Evolutionary conservation across 129 eudicot species (phyloP), one percentile per base, ranked within the genome.

Genomic region (Centrapalus pauciflorus): DNA sequence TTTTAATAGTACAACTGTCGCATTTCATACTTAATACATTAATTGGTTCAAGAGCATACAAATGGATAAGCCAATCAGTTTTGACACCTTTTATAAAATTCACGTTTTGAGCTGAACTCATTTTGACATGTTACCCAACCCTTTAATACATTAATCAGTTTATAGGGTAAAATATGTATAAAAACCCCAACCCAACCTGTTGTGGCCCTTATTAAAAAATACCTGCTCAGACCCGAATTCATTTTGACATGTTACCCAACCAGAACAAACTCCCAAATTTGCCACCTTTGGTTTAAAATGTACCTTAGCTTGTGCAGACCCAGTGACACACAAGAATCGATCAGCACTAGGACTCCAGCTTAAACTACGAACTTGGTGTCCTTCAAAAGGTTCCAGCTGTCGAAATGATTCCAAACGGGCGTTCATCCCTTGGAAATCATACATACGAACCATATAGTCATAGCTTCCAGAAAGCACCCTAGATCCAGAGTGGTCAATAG

Each of bases 371-470:
- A 94, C 89, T 94, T 94, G 99, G 77, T 94, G 97, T 50, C 99
- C 99, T 94, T 94, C 99, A 66, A 58, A 89, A 17, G 99, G 99
- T 78, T 94, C 99, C 26, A 94, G 71, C 70, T 94, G 99, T 82
- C 99, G 84, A 70, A 94, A 94, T 9, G 99, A 89, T 79, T 85
- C 81, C 77, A 94, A 76, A 69, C 84, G 95, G 38, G 97, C 87
- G 82, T 94, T 94, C 99, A 94, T 94, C 64, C 99, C 99, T 84
- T 94, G 99, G 63, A 94, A 94, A 51, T 94, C 99, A 52, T 84
- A 94, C 99, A 94, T 89, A 62, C 99, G 95, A 76, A 94, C 92
- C 24, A 93, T 54, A 76, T 94, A 94, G 74, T 94, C 99, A 55
- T 83, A 94, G 77, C 99, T 89, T 41, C 99, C 99, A 9, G 99